Evolutionary conservation across 331 rosid species (phyloP).

Genomic region (Malus hybrid): DNA sequence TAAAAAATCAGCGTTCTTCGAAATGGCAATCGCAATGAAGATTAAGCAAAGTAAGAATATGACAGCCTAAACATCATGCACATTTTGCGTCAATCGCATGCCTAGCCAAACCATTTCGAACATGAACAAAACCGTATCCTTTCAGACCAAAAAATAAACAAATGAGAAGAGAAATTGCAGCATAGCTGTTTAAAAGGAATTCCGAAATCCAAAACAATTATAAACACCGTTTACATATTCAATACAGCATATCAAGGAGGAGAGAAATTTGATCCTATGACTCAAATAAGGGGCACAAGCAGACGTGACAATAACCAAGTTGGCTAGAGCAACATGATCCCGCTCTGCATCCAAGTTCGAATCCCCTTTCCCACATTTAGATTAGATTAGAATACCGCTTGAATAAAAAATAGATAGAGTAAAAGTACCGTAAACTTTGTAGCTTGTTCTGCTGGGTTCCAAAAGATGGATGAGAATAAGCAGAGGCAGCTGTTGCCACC

Average conservation of each 20-base stretch:
- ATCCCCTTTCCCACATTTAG: too few species aligned
- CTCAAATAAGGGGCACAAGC: not conserved
- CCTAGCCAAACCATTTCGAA: not conserved
- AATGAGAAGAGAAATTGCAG: not conserved
- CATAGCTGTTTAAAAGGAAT: not conserved
- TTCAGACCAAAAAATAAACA: not conserved
- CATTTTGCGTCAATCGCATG: not conserved
- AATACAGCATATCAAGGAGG: not conserved
- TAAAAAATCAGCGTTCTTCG: not conserved
- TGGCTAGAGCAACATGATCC: too few species aligned
- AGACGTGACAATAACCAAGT: too few species aligned
- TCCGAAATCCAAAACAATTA: not conserved
- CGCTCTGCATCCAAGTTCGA: too few species aligned
- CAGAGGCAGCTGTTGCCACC: conserved; percentile 41
- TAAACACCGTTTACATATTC: not conserved
- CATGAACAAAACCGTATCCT: not conserved
- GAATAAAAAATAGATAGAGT: too few species aligned
- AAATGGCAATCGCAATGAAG: not conserved
- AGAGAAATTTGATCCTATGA: too few species aligned
- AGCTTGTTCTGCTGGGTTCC: conserved; percentile 29
- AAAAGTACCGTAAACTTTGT: conserved; percentile 27
- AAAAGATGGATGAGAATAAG: conserved; percentile 46
- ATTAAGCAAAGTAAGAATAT: not conserved
- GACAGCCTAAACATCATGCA: not conserved
- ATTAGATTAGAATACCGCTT: too few species aligned